Evolutionary conservation across 148 eudicot species (phyloP), one percentile per base, ranked within the genome.

Genomic region (Chenopodium album): DNA sequence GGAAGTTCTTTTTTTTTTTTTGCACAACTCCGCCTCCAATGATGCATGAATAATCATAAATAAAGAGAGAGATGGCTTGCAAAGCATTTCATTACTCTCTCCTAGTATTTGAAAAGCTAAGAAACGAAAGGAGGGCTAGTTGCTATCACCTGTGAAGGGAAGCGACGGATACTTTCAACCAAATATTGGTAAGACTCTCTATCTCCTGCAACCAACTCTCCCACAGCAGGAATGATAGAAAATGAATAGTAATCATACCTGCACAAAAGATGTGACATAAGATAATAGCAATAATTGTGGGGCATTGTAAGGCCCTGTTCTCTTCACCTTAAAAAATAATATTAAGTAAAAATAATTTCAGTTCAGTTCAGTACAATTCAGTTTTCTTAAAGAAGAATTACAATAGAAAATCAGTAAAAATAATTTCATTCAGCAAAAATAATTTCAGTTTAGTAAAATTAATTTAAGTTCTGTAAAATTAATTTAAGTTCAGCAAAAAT

Each of bases 231-330:
- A 86, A 96, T 92, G 79, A 94, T 81, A 34, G 91, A 87, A 84
- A 96, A 96, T 29, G 99, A 96, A 85, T 96, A 96, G 77, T 84
- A 89, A 88, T 96, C 99, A 80, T 96, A 96, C 89, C 99, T 96
- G 92, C 85, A 82, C 10, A 85, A 14, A n/a, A 69, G 79, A 74
- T 60, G 46, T 41, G 26, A 26, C 7, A 16, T 66, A 31, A 76
- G 68, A 76, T 2, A 59, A 71, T 72, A 41, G 29, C 20, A 34
- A 62, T 62, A 29, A 60, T 20, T 62, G 17, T 23, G 9, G 20
- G 44, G 5, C 29, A 6, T 19, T 54, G 48, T 73, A 28, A 26
- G 26, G 26, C 26, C 26, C 26, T 26, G 26, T 26, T 26, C 26
- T 26, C 26, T 26, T 26, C 26, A 26, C 26, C 26, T 26, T 26